These are phyloP conservation scores for Elaeagnus macrophylla DNA, from an alignment of 306 rosid species.

Conservation along the genomic window DNA sequence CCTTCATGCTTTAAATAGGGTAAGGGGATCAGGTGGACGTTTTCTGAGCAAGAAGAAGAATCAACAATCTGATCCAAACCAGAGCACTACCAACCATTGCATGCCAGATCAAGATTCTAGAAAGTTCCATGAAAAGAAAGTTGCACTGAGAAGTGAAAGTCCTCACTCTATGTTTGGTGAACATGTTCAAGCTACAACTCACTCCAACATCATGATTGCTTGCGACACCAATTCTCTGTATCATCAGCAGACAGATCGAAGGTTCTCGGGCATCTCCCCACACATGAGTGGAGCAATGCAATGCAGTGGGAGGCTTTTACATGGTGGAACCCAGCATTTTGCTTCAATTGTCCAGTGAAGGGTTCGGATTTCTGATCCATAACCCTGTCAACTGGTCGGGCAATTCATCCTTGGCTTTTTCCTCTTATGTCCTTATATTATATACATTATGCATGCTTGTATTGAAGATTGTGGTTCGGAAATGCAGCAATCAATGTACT, in stretches of 20 bases:
- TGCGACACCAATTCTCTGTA: constrained; percentile 22
- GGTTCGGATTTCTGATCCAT: neutral
- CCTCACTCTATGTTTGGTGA: constrained; percentile 26
- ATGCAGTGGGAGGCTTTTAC: constrained; percentile 40
- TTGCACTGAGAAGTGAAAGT: constrained; percentile 1
- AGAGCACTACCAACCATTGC: neutral
- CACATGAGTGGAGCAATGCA: constrained; percentile 38
- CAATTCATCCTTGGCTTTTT: constrained; percentile 96
- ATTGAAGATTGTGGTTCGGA: neutral
- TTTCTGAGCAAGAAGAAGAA: constrained; percentile 63
- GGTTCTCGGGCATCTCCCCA: constrained; percentile 34
- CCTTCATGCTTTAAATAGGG: constrained; percentile 71
- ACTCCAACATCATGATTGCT: constrained; percentile 38
- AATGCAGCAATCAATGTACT: no score
- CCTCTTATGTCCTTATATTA: constrained; percentile 5
- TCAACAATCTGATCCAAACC: constrained; percentile 21
- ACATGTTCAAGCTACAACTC: constrained; percentile 16
- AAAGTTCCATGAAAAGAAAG: constrained; percentile 6
- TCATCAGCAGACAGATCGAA: constrained; percentile 33
- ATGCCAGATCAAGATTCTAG: constrained; percentile 21
- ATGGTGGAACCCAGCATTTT: constrained; percentile 35
- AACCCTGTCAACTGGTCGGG: constrained; percentile 37
- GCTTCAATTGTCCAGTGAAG: constrained; percentile 53
- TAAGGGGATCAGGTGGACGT: constrained; percentile 90
- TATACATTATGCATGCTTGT: neutral